Evolutionary conservation across 139 green algal species (phyloP).

Genomic region (Nannochloris sp.): DNA sequence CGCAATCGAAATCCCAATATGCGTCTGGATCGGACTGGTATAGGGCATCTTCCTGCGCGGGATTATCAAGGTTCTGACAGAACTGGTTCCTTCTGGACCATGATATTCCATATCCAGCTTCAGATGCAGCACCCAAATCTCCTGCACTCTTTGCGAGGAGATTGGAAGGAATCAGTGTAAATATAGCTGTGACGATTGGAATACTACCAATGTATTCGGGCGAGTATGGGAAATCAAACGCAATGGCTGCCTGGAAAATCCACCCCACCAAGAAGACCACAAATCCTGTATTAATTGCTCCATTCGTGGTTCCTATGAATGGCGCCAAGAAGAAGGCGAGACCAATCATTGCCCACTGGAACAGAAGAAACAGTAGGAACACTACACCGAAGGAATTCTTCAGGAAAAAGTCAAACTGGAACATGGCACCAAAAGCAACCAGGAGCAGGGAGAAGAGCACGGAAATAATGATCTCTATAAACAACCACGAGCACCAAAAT

Average conservation of each 20-base stretch:
- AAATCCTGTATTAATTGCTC: constrained; percentile 81
- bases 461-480: constrained; percentile 30
- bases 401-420: constrained; percentile 84
- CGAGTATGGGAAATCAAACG: constrained; percentile 44
- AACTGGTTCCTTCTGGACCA: constrained; percentile 39
- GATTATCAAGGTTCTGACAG: constrained; percentile 25
- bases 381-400: constrained; percentile 77
- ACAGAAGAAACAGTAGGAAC: constrained; percentile 89
- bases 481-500: constrained; percentile 83
- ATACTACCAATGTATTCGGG: constrained; percentile 31
- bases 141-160: constrained; percentile 70
- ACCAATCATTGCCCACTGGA: constrained; percentile 65
- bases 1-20: constrained; percentile 61
- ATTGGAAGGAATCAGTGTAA: constrained; percentile 69
- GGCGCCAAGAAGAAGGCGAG: constrained; percentile 63
- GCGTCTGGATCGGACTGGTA: constrained; percentile 7
- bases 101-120: constrained; percentile 22
- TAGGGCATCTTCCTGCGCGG: neutral
- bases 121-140: constrained; percentile 55
- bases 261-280: constrained; percentile 83
- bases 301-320: constrained; percentile 39
- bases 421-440: constrained; percentile 61
- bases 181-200: constrained; percentile 48
- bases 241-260: constrained; percentile 43
- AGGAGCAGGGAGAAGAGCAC: constrained; percentile 59